Percentiles rank a stretch among this genome's conserved stretches.
These are phyloP conservation scores for Phyllosticta ampelicida DNA, from an alignment of 2,329 filamentous ascomycete genomes.

Conservation along the genomic window DNA sequence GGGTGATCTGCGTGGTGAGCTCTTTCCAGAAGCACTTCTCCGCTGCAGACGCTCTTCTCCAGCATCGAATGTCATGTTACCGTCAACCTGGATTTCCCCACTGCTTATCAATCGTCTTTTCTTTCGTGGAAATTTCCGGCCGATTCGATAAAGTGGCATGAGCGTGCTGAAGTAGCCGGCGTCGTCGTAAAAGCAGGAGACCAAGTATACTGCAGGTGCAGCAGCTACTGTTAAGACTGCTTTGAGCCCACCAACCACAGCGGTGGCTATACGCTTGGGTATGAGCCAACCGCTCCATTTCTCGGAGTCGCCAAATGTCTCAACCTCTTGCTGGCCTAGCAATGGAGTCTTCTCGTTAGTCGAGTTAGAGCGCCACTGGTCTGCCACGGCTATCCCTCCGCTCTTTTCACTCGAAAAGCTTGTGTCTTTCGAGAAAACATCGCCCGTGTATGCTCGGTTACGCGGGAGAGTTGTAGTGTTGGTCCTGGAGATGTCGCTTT, in stretches of 20 bases:
- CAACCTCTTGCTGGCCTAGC: slow-evolving; percentile 30
- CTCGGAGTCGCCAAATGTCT: slow-evolving; percentile 24
- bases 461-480: slow-evolving; percentile 17
- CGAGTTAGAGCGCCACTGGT: slow-evolving; percentile 15
- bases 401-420: not conserved
- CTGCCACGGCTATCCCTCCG: not conserved
- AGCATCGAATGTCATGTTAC: slow-evolving; percentile 5
- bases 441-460: slow-evolving; percentile 3
- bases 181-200: slow-evolving; percentile 74
- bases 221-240: slow-evolving; percentile 70
- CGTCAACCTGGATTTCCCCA: slow-evolving; percentile 15
- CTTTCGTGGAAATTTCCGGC: slow-evolving; percentile 35
- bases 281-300: slow-evolving; percentile 38
- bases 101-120: slow-evolving; percentile 15
- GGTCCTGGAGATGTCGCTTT: slow-evolving; percentile 34
- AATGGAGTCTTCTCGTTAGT: slow-evolving; percentile 60
- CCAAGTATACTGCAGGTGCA: slow-evolving; percentile 70
- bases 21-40: slow-evolving; percentile 6
- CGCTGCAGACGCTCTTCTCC: not conserved
- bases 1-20: slow-evolving; percentile 18
- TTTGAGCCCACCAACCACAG: slow-evolving; percentile 64
- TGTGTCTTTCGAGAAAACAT: not conserved
- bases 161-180: slow-evolving; percentile 70
- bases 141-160: slow-evolving; percentile 56
- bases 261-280: slow-evolving; percentile 58